Evolutionary conservation across 805 yeast genomes (phyloP), one percentile per base, ranked within the genome.

Genomic region (Komagataella populi): DNA sequence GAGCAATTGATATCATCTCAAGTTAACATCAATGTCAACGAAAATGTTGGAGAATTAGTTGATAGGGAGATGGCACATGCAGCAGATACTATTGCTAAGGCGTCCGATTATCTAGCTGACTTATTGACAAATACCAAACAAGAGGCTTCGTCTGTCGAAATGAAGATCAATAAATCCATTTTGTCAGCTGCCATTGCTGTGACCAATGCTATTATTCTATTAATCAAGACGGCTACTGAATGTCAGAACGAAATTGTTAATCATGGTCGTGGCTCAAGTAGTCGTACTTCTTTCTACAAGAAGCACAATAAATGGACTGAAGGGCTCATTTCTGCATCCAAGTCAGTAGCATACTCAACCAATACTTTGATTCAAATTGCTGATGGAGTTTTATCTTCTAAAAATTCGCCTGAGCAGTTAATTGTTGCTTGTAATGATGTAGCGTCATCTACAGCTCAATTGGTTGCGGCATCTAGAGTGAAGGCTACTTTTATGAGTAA

Each of bases 271-370:
- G 91, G 91, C 3, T 64, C 80, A 0, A 79, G 75, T 48, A 72
- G 87, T 1, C 72, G 80, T 53, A 78, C 88, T 12, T 85, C 84
- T 47, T 88, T 83, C 64, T 89, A 89, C 68, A 85, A 83, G 63
- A 87, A 87, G 66, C 85, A 88, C 64, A 88, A 82, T 65, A 76
- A 91, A 59, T 88, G 96, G 96, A 87, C 96, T 0, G 95, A 89
- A 66, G 96, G 96, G 20, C 78, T 88, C 52, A 81, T 88, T 30
- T 84, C 95, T 54, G 96, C 96, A 16, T 87, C 96, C 1, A 83
- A 84, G 59, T 82, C 91, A 1, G 93, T 88, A 45, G 96, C 95
- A 1, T 78, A 78, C 2, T 79, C 96, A 1, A 89, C 96, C 2
- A 84, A 82, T 59, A 70, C 83, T n/a, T 73, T 88, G 55, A 88